Conservation (phyloP, 352 stramenopile species). For the Pythium folliculosum region DNA sequence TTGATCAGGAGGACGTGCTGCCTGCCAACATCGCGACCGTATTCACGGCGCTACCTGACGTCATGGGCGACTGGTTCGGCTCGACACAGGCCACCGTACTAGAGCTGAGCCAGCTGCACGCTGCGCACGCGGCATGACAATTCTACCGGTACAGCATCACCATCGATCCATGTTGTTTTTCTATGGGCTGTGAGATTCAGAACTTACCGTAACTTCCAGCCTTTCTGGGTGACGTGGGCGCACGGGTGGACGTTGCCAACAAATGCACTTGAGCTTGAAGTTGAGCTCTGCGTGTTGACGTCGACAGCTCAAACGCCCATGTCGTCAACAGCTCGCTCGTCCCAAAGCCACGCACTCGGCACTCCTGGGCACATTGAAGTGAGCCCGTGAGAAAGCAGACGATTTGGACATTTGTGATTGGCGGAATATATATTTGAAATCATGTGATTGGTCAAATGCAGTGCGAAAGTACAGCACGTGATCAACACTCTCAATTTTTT, state of each 20-base stretch:
- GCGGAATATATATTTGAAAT: not conserved
- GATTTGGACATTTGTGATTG: slow-evolving; percentile 1
- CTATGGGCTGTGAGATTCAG: too few species aligned
- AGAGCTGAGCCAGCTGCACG: not conserved
- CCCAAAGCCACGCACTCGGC: not conserved
- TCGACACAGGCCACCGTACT: not conserved
- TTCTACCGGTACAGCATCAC: too few species aligned
- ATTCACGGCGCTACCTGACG: not conserved
- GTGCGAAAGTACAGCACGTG: slow-evolving; percentile 7
- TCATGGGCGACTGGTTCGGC: slow-evolving; percentile 1
- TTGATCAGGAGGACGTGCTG: slow-evolving; percentile 12
- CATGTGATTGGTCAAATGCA: not conserved
- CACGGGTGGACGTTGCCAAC: not conserved
- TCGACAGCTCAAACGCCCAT: not conserved
- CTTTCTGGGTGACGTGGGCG: not conserved
- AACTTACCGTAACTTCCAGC: too few species aligned
- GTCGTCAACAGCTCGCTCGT: not conserved
- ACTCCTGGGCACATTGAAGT: slow-evolving; percentile 1
- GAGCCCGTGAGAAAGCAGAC: not conserved
- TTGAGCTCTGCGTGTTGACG: not conserved
- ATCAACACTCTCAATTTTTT: slow-evolving; percentile 1
- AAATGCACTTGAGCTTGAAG: not conserved
- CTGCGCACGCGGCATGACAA: slow-evolving; percentile 6
- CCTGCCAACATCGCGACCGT: slow-evolving; percentile 11
- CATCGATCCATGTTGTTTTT: too few species aligned